These are phyloP conservation scores for Leptographium wingfieldii DNA, from an alignment of 2,329 filamentous ascomycete species.

Conservation along the genomic window DNA sequence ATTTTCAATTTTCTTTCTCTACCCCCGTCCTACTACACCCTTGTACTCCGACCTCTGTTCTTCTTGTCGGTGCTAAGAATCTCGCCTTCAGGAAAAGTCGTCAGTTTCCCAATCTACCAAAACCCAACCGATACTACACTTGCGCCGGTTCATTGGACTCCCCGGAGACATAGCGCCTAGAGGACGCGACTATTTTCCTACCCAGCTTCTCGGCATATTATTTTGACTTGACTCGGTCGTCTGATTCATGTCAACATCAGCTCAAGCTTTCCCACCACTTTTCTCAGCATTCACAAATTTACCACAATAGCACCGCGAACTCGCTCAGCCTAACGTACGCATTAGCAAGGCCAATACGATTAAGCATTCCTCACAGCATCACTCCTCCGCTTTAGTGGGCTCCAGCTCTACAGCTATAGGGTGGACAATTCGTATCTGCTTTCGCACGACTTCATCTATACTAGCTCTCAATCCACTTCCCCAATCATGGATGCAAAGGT, in stretches of 20 bases:
- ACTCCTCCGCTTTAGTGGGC: not conserved
- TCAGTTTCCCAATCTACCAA: not conserved
- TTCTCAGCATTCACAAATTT: not conserved
- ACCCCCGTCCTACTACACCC: not conserved
- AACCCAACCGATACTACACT: not conserved
- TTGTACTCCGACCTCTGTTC: not conserved
- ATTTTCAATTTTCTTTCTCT: not conserved
- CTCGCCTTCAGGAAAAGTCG: not conserved
- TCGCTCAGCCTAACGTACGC: not conserved
- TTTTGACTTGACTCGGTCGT: not conserved
- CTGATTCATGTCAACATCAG: not conserved
- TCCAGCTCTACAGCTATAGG: not conserved
- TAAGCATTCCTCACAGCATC: not conserved
- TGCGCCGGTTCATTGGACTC: not conserved
- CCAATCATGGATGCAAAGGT: slow-evolving; percentile 5
- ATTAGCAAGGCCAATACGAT: not conserved
- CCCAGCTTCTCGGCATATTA: not conserved
- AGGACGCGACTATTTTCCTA: not conserved
- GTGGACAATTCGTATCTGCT: not conserved
- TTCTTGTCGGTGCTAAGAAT: not conserved
- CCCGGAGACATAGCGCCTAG: not conserved
- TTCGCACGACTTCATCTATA: not conserved
- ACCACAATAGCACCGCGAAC: not conserved
- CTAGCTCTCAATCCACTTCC: not conserved
- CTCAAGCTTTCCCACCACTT: not conserved